These are phyloP conservation scores for Termitomyces eurrhizus DNA, from an alignment of 768 basidiomycete genomes.

Conservation along the genomic window DNA sequence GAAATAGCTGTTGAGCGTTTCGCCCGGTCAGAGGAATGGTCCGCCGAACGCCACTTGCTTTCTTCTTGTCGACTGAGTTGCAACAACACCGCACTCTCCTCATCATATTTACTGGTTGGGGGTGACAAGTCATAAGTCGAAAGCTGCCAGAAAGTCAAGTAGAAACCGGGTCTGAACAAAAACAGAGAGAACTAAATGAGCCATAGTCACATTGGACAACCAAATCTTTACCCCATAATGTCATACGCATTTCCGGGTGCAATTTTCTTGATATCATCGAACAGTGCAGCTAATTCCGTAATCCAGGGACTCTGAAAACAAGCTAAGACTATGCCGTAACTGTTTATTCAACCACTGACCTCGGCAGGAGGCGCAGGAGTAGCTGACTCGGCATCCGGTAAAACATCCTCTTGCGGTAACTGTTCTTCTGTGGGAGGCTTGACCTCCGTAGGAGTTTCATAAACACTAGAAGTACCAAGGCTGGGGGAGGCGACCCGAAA, in stretches of 20 bases:
- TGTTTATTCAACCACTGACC: slow-evolving; percentile 25
- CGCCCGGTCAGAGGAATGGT: slow-evolving; percentile 63
- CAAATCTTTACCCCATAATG: slow-evolving; percentile 60
- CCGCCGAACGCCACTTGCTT: slow-evolving; percentile 55
- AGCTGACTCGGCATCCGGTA: slow-evolving; percentile 50
- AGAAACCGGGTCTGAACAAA: slow-evolving; percentile 75
- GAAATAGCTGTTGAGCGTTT: slow-evolving; percentile 53
- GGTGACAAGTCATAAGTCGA: slow-evolving; percentile 86
- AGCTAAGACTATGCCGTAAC: slow-evolving; percentile 1
- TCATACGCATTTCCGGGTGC: slow-evolving; percentile 63
- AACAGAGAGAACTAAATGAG: slow-evolving; percentile 5
- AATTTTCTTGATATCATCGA: slow-evolving; percentile 71
- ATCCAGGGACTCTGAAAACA: slow-evolving; percentile 70
- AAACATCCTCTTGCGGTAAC: slow-evolving; percentile 34
- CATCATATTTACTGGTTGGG: slow-evolving; percentile 74
- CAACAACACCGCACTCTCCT: slow-evolving; percentile 61
- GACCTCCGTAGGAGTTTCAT: slow-evolving; percentile 23
- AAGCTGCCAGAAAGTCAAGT: slow-evolving; percentile 95
- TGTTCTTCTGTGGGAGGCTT: slow-evolving; percentile 25
- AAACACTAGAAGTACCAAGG: slow-evolving; percentile 23
- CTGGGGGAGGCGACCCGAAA: slow-evolving; percentile 68
- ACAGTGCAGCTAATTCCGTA: slow-evolving; percentile 64
- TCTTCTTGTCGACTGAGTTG: slow-evolving; percentile 69
- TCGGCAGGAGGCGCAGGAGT: slow-evolving; percentile 29
- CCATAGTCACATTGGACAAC: slow-evolving; percentile 1